Evolutionary conservation across 2,329 filamentous ascomycete species (phyloP), one percentile per base, ranked within the genome.

Genomic region (Fusarium ambrosium): DNA sequence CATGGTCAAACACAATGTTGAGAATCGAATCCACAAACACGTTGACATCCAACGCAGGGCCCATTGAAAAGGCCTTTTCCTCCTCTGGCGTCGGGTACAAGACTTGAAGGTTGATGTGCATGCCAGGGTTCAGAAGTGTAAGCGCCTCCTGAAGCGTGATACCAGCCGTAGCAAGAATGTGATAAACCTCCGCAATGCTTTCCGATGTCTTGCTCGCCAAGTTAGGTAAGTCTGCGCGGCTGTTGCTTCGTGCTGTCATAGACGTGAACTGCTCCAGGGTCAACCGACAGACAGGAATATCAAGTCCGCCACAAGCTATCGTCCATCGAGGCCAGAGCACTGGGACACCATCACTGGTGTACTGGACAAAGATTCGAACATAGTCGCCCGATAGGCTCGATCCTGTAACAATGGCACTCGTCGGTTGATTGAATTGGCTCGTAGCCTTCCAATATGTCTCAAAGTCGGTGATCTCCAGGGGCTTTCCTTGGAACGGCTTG

Each of bases 391-490:
- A 97, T 65, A 99, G 84, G 84, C 96, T 98, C 11, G 96, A 98
- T 1, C 96, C 97, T 0, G 96, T 98, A 20, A 99, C 94, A 27
- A 98, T 91, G 27, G 95, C 94, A 80, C 90, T 97, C 56, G 95
- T 94, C 1, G 84, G 84, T 61, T 94, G 92, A 81, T 98, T 95
- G 58, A 97, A 89, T 77, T 98, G 95, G 79, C 95, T 98, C 1
- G 97, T 99, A 0, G 96, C 96, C 84, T 98, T 99, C 97, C 97
- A 99, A 83, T 99, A 99, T 0, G 97, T 98, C 73, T 97, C 97
- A 78, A 98, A 99, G 80, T 98, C 95, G 1, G 97, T 97, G 70
- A 99, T 98, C 82, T 99, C 97, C 24, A 99, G 87, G 4, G 97
- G 95, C 70, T 95, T 93, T 9, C 97, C 96, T 72, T 92, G 91